Percentiles rank a stretch among this genome's conserved stretches.
phyloP scores from a whole-genome alignment of 225 moss, liverwort and hornwort genomes.

The Asterella californica region DNA sequence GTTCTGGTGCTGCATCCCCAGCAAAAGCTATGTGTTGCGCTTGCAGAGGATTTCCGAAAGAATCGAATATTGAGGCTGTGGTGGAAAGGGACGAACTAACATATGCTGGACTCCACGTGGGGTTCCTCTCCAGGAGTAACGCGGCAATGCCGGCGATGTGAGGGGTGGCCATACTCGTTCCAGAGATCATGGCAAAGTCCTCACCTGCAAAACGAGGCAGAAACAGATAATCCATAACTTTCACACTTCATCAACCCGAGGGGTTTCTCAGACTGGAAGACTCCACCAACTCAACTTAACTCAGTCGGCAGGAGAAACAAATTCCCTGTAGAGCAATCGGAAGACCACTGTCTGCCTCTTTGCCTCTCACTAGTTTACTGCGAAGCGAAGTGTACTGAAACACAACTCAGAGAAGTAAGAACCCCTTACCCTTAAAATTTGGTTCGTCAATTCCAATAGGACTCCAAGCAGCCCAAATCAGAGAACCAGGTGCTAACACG shows the following conservation, averaged over 20 bases:
- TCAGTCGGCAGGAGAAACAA: neutral
- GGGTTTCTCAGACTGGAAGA: neutral
- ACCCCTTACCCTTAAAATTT: conserved; percentile 49
- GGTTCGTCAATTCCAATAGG: conserved; percentile 63
- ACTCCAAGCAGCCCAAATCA: conserved; percentile 94
- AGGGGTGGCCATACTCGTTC: conserved; percentile 95
- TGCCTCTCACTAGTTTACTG: neutral
- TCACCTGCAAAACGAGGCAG: conserved; percentile 44
- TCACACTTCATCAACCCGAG: neutral
- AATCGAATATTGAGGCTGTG: conserved; percentile 34
- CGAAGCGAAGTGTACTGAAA: too few species aligned
- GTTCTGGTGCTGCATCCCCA: conserved; percentile 25
- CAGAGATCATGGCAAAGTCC: conserved; percentile 80
- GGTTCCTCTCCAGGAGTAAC: conserved; percentile 69
- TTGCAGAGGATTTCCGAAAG: conserved; percentile 35
- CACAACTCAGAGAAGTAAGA: neutral
- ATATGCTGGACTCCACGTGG: conserved; percentile 63
- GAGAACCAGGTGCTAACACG: conserved; percentile 77
- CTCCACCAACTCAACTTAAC: too few species aligned
- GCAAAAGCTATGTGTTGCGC: conserved; percentile 36
- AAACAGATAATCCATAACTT: neutral
- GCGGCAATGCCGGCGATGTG: conserved; percentile 89
- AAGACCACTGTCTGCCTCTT: neutral
- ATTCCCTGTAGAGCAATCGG: too few species aligned
- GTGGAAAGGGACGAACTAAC: conserved; percentile 38